A percentile compares a stretch with the other conserved stretches of the same genome.
These are phyloP conservation scores for Phaeotremella fagi DNA, from an alignment of 768 basidiomycete species.

Conservation along the genomic window DNA sequence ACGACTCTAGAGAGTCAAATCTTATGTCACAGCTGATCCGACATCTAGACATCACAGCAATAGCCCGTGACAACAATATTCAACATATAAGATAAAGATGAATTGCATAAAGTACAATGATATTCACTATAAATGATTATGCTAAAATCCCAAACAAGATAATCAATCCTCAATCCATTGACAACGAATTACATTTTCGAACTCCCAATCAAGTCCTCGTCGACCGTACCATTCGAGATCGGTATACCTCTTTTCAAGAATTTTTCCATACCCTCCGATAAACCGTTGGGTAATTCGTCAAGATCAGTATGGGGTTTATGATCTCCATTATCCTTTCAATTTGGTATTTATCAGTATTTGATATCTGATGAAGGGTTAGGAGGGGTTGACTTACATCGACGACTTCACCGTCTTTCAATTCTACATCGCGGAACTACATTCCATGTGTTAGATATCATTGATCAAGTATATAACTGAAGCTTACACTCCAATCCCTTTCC, in stretches of 20 bases:
- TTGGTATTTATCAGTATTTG: no score
- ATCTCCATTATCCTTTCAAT: constrained; percentile 43
- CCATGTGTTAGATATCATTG: not conserved
- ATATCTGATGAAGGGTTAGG: constrained; percentile 12
- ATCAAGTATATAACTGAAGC: not conserved
- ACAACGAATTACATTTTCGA: no score
- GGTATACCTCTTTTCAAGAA: constrained; percentile 32
- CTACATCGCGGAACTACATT: constrained; percentile 37
- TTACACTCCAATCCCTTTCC: constrained; percentile 46
- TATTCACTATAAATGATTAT: no score
- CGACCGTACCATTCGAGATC: not conserved
- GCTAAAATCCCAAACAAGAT: no score
- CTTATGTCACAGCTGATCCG: no score
- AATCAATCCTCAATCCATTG: no score
- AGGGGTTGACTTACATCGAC: constrained; percentile 28
- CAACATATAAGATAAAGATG: no score
- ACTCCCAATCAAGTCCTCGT: not conserved
- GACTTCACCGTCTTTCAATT: constrained; percentile 42
- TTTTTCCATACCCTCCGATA: constrained; percentile 35
- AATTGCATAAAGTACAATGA: no score
- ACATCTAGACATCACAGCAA: no score
- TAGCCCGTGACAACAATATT: no score
- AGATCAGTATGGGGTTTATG: constrained; percentile 20
- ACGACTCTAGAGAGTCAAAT: no score
- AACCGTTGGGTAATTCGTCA: constrained; percentile 35